These are phyloP conservation scores for Calonectria pteridis DNA, from an alignment of 2,329 filamentous ascomycete genomes.

Conservation along the genomic window DNA sequence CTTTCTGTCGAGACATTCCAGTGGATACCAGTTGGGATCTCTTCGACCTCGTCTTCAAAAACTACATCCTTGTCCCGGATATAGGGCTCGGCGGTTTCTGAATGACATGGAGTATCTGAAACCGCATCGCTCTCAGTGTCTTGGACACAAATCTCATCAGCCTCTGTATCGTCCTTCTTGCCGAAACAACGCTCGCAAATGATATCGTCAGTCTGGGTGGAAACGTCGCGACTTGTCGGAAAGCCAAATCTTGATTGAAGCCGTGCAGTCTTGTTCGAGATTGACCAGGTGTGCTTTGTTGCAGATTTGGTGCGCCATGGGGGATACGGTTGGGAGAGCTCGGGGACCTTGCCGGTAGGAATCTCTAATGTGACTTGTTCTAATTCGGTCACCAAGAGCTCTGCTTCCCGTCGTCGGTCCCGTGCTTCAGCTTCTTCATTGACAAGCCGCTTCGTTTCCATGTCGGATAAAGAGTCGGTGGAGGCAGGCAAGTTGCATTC, in stretches of 20 bases:
- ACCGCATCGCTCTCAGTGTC: too few relatives aligned
- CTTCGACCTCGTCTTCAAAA: neutral
- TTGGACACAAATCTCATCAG: neutral
- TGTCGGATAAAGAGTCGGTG: neutral
- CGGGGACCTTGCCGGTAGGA: neutral
- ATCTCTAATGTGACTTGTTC: neutral
- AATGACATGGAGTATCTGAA: neutral
- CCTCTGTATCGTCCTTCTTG: neutral
- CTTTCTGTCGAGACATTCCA: neutral
- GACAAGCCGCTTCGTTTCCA: neutral
- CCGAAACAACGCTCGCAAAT: neutral
- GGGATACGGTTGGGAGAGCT: neutral
- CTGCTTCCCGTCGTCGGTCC: neutral
- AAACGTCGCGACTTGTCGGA: neutral
- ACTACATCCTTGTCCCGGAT: neutral
- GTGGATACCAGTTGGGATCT: neutral
- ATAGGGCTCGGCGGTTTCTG: neutral
- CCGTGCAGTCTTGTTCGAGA: neutral
- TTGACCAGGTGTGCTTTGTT: too few relatives aligned
- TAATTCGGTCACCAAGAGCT: too few relatives aligned
- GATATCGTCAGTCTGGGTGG: neutral
- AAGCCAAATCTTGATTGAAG: neutral
- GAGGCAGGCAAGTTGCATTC: conserved; percentile 18
- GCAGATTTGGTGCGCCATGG: neutral
- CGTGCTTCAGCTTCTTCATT: neutral